A percentile compares a stretch with the other conserved stretches of the same genome.
Conservation (phyloP, 2,329 filamentous ascomycete species). For the Epichloe uncinata region DNA sequence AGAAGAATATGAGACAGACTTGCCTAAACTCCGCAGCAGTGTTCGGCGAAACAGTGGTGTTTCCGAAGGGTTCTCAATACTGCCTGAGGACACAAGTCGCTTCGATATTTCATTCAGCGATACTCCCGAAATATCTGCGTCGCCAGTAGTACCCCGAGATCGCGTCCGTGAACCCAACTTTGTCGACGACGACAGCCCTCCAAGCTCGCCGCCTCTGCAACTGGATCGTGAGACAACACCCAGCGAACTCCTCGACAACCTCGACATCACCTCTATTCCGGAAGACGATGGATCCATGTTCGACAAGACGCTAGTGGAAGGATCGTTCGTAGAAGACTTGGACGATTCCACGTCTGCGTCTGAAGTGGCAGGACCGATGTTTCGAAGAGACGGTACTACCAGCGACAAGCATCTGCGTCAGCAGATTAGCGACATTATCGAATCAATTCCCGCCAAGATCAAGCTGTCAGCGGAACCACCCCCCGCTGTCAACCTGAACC, state of each 20-base stretch:
- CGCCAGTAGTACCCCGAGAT: constrained; percentile 20
- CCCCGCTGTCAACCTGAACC: constrained; percentile 39
- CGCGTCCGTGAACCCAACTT: constrained; percentile 21
- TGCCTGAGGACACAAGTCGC: constrained; percentile 24
- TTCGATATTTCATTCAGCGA: constrained; percentile 30
- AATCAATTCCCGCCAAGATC: constrained; percentile 67
- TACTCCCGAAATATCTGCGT: constrained; percentile 29
- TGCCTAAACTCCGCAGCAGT: constrained; percentile 22
- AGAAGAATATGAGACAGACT: constrained; percentile 18
- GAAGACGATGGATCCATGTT: constrained; percentile 24
- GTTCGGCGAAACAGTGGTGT: constrained; percentile 18
- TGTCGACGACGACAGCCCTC: constrained; percentile 29
- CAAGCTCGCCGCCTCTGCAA: constrained; percentile 32
- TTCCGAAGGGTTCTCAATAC: constrained; percentile 25
- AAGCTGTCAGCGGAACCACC: constrained; percentile 48
- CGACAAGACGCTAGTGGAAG: constrained; percentile 28
- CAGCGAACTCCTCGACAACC: constrained; percentile 31
- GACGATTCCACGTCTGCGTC: constrained; percentile 26
- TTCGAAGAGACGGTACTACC: constrained; percentile 22
- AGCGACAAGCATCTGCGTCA: constrained; percentile 60
- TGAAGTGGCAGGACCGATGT: constrained; percentile 14
- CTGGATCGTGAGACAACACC: constrained; percentile 16
- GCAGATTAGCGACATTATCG: constrained; percentile 68
- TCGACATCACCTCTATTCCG: constrained; percentile 28
- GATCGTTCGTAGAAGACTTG: constrained; percentile 33